These are phyloP conservation scores for Mortierella antarctica DNA, from an alignment of 192 early-diverging fungal genomes.

Conservation along the genomic window DNA sequence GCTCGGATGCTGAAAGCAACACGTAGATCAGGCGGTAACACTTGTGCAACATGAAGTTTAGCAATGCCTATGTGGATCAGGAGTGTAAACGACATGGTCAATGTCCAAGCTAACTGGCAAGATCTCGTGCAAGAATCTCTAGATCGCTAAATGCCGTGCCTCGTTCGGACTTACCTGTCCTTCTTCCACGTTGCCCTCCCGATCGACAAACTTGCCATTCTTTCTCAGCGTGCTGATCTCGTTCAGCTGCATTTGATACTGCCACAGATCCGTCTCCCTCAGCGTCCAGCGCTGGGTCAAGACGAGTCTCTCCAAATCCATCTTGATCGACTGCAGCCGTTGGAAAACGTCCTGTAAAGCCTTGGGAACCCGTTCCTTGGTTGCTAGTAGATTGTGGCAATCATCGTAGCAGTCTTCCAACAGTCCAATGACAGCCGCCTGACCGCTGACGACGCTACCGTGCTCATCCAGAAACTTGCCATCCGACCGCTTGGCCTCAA, in stretches of 20 bases:
- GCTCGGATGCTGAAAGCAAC: constrained; percentile 81
- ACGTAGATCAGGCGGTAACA: constrained; percentile 90
- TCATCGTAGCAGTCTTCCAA: constrained; percentile 86
- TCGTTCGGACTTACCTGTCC: constrained; percentile 64
- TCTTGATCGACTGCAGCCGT: constrained; percentile 76
- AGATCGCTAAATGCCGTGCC: neutral
- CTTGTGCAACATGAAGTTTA: constrained; percentile 80
- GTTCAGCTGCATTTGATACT: constrained; percentile 73
- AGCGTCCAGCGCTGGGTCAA: constrained; percentile 82
- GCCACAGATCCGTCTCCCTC: constrained; percentile 80
- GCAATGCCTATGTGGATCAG: constrained; percentile 56
- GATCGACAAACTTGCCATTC: constrained; percentile 87
- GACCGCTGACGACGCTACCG: constrained; percentile 81
- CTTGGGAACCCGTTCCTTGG: constrained; percentile 68
- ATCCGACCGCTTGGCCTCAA: constrained; percentile 82
- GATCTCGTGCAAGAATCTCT: neutral
- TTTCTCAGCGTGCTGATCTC: constrained; percentile 86
- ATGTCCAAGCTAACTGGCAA: neutral
- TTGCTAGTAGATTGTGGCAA: constrained; percentile 82
- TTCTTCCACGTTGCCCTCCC: constrained; percentile 69
- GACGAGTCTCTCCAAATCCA: constrained; percentile 78
- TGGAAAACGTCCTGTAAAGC: constrained; percentile 69
- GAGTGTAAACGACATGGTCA: neutral
- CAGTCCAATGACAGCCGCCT: constrained; percentile 83
- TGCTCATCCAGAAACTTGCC: constrained; percentile 80